Base-by-base conservation (phyloP, 768 basidiomycete genomes). In the Suillus fuscotomentosus region DNA sequence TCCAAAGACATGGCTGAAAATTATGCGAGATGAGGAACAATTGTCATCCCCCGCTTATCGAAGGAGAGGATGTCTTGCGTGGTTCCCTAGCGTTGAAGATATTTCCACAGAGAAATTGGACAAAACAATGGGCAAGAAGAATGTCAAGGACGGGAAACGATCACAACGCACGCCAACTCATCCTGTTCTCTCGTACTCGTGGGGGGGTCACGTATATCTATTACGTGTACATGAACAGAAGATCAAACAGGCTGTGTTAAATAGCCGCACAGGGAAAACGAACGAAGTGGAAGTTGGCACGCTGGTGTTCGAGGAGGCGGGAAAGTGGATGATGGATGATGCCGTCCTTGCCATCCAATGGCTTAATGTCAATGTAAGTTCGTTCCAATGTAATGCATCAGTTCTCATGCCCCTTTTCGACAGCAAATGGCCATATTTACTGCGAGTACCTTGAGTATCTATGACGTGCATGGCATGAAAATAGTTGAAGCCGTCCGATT, bases 1-100 rank as follows among this genome's bases (percentile, higher is more conserved):
- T 0, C 93, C 97, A 9, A 88, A 91, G 71, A 99, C 96, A 0
- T 98, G 95, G 95, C 90, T 91, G 71, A 89, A 92, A 71, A 84
- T 81, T 61, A 79, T 87, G 65, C 87, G 91, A 11, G 80, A 82
- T 14, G 70, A 78, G 31, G 84, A 84, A 62, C 80, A 80, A 10
- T 77, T 76, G 3, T 68, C 71, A n/a, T 73, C 76, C 80, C 76
- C 79, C 17, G 79, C 71, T 60, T 85, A 81, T 20, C 80, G 79
- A 70, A 80, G 83, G 76, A 84, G 82, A 64, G 94, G 93, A 0
- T 77, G 85, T 13, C 70, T 96, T 59, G 88, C 90, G 0, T 97
- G 95, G 95, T 94, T 87, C 71, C 93, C 94, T 5, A 90, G 89
- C 69, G 79, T 86, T 2, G 60, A 60, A 71, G 6, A 70, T 14